Evolutionary conservation across 2,329 filamentous ascomycete genomes (phyloP).

Genomic region (Fusarium sp.): DNA sequence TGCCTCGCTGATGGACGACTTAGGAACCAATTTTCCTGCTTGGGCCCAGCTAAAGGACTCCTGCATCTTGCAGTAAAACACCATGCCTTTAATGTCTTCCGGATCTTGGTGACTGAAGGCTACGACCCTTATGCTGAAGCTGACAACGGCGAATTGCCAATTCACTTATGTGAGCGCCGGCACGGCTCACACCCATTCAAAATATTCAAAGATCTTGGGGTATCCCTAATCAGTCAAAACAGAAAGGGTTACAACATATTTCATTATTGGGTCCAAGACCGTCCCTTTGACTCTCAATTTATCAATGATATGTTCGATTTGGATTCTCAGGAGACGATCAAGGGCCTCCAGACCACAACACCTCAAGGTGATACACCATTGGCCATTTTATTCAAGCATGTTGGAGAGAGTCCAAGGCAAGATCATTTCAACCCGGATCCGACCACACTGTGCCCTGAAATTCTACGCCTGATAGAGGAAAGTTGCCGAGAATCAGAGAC

Average conservation of each 20-base stretch:
- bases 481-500: too few relatives aligned
- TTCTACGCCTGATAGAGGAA: neutral
- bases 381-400: neutral
- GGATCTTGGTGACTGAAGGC: neutral
- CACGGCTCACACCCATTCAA: neutral
- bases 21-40: neutral
- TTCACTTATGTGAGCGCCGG: neutral
- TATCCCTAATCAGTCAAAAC: neutral
- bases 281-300: neutral
- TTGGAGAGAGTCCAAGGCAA: neutral
- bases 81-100: rapidly evolving
- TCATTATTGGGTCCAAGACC: neutral
- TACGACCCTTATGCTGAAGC: neutral
- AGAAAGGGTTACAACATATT: neutral
- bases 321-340: neutral
- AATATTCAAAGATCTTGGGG: neutral
- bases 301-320: rapidly evolving
- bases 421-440: neutral
- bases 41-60: rapidly evolving
- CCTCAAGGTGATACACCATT: neutral
- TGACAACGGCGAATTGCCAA: neutral
- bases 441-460: neutral
- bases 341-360: neutral
- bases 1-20: neutral
- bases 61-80: neutral